Evolutionary conservation across 352 stramenopile species (phyloP).

Genomic region (Pythium guiyangense): DNA sequence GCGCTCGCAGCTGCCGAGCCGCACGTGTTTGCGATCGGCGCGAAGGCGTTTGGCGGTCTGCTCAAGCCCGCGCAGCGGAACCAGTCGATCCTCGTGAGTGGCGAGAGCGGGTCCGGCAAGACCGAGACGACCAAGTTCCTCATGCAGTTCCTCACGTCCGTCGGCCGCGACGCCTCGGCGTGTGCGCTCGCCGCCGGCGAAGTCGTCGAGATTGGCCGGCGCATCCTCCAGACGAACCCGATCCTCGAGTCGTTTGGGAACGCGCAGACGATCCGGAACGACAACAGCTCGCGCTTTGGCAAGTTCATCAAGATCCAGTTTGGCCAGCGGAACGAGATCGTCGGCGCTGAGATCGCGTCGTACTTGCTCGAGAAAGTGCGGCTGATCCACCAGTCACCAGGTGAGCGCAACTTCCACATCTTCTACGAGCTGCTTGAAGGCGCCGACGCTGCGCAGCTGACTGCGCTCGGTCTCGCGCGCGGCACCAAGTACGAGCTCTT

Average conservation of each 20-base stretch:
- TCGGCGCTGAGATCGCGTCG: conserved; percentile 92
- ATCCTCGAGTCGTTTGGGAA: conserved; percentile 98
- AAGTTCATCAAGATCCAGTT: conserved; percentile 97
- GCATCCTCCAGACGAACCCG: conserved; percentile 95
- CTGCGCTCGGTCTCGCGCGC: conserved; percentile 54
- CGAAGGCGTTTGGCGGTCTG: conserved; percentile 78
- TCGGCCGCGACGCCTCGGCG: conserved; percentile 40
- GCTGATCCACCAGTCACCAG: conserved; percentile 89
- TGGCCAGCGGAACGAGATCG: conserved; percentile 63
- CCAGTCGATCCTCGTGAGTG: conserved; percentile 39
- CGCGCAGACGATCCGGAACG: conserved; percentile 94
- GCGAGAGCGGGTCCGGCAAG: conserved; percentile 85
- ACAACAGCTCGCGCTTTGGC: conserved; percentile 95
- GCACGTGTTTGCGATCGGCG: conserved; percentile 90
- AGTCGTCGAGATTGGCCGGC: conserved; percentile 70
- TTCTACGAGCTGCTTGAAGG: conserved; percentile 95
- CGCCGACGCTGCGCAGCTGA: conserved; percentile 51
- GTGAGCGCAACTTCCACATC: conserved; percentile 95
- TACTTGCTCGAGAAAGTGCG: conserved; percentile 98
- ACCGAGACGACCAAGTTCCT: conserved; percentile 96
- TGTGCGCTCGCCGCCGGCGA: conserved; percentile 20
- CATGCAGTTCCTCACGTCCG: conserved; percentile 94
- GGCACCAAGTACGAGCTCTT: conserved; percentile 84
- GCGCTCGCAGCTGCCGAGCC: conserved; percentile 23
- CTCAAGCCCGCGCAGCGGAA: conserved; percentile 38